A percentile compares a stretch with the other conserved stretches of the same genome.
Evolutionary conservation across 2,329 filamentous ascomycete genomes (phyloP).

Genomic region (Daldinia sp.): DNA sequence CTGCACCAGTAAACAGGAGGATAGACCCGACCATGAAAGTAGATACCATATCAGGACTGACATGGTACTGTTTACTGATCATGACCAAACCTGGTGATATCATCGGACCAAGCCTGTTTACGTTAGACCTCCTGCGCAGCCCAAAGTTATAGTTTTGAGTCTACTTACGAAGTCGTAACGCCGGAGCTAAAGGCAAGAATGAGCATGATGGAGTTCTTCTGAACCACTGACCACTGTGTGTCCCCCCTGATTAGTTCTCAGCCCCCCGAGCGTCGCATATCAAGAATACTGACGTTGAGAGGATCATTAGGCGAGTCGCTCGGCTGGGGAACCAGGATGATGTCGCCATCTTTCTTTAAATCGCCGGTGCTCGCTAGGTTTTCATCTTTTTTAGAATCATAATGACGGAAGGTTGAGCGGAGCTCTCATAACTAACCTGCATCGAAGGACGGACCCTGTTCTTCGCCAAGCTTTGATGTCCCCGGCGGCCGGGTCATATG

Average conservation of each 20-base stretch:
- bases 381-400: constrained; percentile 18
- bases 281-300: constrained; percentile 39
- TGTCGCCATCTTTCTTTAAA: constrained; percentile 44
- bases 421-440: constrained; percentile 32
- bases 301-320: constrained; percentile 46
- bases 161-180: constrained; percentile 44
- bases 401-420: background rate
- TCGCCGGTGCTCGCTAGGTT: constrained; percentile 34
- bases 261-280: background rate
- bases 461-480: constrained; percentile 44
- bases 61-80: constrained; percentile 40
- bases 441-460: constrained; percentile 26
- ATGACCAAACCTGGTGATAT: constrained; percentile 43
- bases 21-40: constrained; percentile 45
- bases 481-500: constrained; percentile 43
- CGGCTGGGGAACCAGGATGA: constrained; percentile 46
- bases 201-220: constrained; percentile 44
- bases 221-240: constrained; percentile 39
- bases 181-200: constrained; percentile 45
- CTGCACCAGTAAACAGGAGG: constrained; percentile 42
- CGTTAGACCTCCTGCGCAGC: constrained; percentile 19
- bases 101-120: constrained; percentile 42
- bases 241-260: constrained; percentile 18
- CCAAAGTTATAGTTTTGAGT: background rate
- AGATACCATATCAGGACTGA: constrained; percentile 38